These are phyloP conservation scores for Thelonectria blattea DNA, from an alignment of 2,329 filamentous ascomycete genomes.

Conservation along the genomic window DNA sequence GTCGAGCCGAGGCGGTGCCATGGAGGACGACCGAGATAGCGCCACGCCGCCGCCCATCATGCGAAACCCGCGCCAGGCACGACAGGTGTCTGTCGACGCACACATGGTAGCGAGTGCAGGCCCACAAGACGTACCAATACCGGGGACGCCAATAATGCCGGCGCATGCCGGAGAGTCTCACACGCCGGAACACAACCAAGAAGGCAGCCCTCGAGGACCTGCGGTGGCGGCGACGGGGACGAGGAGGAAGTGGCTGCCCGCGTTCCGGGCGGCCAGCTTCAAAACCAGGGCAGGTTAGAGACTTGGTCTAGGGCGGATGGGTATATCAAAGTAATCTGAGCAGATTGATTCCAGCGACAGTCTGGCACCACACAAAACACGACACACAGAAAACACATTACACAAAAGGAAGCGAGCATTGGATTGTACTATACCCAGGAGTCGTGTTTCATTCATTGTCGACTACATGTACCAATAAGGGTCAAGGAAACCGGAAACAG, in stretches of 20 bases:
- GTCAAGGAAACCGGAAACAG: slow-evolving; percentile 8
- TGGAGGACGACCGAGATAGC: slow-evolving; percentile 53
- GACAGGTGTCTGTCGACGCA: slow-evolving; percentile 37
- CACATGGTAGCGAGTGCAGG: slow-evolving; percentile 16
- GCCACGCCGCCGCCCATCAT: slow-evolving; percentile 64
- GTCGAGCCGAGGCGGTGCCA: slow-evolving; percentile 43
- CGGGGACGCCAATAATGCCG: slow-evolving; percentile 28
- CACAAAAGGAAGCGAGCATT: slow-evolving; percentile 23
- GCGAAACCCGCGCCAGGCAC: slow-evolving; percentile 48
- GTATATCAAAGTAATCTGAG: slow-evolving; percentile 12
- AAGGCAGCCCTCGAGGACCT: slow-evolving; percentile 25
- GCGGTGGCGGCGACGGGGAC: slow-evolving; percentile 36
- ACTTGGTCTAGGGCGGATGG: slow-evolving; percentile 21
- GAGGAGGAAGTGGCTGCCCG: slow-evolving; percentile 46
- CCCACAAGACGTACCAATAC: slow-evolving; percentile 25
- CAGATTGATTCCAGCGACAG: neutral
- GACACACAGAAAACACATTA: slow-evolving; percentile 10
- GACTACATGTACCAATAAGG: neutral
- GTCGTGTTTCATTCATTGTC: slow-evolving; percentile 18
- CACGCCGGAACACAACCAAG: slow-evolving; percentile 23
- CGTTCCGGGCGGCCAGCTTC: slow-evolving; percentile 38
- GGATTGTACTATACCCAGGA: slow-evolving; percentile 29
- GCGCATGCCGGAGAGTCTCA: slow-evolving; percentile 10
- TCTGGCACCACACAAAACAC: slow-evolving; percentile 18
- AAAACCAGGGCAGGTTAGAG: slow-evolving; percentile 38